Percentiles rank a stretch among this genome's conserved stretches.
Conservation (phyloP, 2,329 filamentous ascomycete genomes). For the Diaporthe sp. region DNA sequence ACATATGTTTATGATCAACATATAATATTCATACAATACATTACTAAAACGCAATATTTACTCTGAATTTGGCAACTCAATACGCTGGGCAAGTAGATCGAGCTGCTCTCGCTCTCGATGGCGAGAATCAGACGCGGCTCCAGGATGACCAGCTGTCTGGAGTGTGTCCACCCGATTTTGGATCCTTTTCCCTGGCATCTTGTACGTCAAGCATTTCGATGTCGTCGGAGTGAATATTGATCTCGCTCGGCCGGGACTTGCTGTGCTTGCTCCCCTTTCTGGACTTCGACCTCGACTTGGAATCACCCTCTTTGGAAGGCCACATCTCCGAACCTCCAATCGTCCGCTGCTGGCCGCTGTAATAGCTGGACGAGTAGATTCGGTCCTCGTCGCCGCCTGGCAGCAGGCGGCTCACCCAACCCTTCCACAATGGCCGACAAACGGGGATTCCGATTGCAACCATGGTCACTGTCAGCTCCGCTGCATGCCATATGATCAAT, state of each 20-base stretch:
- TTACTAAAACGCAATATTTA: neutral
- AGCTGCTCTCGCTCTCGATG: neutral
- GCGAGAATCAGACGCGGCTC: neutral
- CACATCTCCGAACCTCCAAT: constrained; percentile 30
- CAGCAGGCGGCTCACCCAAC: constrained; percentile 8
- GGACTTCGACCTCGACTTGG: neutral
- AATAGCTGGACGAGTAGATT: neutral
- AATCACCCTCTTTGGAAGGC: neutral
- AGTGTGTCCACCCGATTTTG: neutral
- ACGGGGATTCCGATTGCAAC: constrained; percentile 29
- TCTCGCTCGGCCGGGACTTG: neutral
- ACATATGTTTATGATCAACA: neutral
- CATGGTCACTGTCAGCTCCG: constrained; percentile 29
- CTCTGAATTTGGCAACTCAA: neutral
- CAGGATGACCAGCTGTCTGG: constrained; percentile 24
- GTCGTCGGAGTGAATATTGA: neutral
- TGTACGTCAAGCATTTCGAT: neutral
- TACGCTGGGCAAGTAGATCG: neutral
- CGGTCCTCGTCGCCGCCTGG: neutral
- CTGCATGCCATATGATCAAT: constrained; percentile 28
- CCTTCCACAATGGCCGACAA: constrained; percentile 28
- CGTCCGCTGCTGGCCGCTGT: constrained; percentile 1
- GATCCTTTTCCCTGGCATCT: neutral
- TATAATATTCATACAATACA: neutral
- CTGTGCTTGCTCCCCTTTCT: constrained; percentile 2